These are phyloP conservation scores for Zygoascus ofunaensis DNA, from an alignment of 805 yeast species.

Conservation along the genomic window DNA sequence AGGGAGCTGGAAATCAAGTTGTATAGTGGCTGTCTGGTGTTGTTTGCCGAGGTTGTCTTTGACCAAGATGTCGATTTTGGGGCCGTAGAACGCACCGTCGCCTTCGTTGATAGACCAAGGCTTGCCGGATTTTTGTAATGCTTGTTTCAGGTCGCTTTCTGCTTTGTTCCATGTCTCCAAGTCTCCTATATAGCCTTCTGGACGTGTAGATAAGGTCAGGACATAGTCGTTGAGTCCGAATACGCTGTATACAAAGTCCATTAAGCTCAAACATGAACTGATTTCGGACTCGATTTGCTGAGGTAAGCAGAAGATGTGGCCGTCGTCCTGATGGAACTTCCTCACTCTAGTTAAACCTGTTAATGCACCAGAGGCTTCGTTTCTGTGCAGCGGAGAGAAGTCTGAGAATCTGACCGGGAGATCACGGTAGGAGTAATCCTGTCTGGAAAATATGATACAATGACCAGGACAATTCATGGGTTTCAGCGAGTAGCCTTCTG, in stretches of 20 bases:
- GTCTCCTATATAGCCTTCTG: slow-evolving; percentile 70
- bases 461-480: slow-evolving; percentile 75
- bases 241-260: slow-evolving; percentile 62
- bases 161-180: slow-evolving; percentile 74
- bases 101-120: slow-evolving; percentile 71
- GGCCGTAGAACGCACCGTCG: slow-evolving; percentile 80
- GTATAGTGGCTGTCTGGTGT: slow-evolving; percentile 94
- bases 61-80: slow-evolving; percentile 76
- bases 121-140: slow-evolving; percentile 46
- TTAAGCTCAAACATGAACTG: slow-evolving; percentile 55
- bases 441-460: slow-evolving; percentile 68
- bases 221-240: slow-evolving; percentile 54
- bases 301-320: slow-evolving; percentile 83
- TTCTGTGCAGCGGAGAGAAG: slow-evolving; percentile 85
- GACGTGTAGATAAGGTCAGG: slow-evolving; percentile 76
- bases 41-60: slow-evolving; percentile 70
- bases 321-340: slow-evolving; percentile 96
- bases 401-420: slow-evolving; percentile 80
- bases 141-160: slow-evolving; percentile 53
- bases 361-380: slow-evolving; percentile 90
- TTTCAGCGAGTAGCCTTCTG: slow-evolving; percentile 61
- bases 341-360: slow-evolving; percentile 89
- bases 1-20: slow-evolving; percentile 91
- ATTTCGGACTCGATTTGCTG: slow-evolving; percentile 74
- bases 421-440: slow-evolving; percentile 75